Conservation (phyloP, 495 filamentous ascomycete genomes). For the Penicillium simplicissimum region DNA sequence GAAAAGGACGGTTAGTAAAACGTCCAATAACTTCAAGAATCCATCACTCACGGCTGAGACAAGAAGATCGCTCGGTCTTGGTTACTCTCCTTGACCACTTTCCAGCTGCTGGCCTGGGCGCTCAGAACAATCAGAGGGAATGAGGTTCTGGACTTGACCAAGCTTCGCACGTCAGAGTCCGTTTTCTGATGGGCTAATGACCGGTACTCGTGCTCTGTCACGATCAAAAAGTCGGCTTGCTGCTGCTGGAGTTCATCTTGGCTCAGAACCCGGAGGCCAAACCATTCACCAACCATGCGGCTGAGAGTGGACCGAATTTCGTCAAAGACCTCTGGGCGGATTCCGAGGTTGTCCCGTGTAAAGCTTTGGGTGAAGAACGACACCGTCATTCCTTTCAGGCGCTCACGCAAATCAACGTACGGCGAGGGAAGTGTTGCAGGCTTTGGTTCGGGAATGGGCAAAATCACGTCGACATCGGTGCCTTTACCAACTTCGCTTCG, state of each 20-base stretch:
- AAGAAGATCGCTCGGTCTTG: slow-evolving; percentile 25
- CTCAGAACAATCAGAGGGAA: slow-evolving; percentile 28
- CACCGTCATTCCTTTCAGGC: slow-evolving; percentile 25
- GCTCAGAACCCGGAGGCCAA: slow-evolving; percentile 32
- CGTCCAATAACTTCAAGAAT: not conserved
- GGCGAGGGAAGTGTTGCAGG: not conserved
- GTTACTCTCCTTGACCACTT: slow-evolving; percentile 16
- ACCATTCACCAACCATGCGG: slow-evolving; percentile 34
- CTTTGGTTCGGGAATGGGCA: slow-evolving; percentile 16
- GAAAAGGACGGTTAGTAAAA: not conserved
- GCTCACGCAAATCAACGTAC: slow-evolving; percentile 13
- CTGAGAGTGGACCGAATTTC: slow-evolving; percentile 19
- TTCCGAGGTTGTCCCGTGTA: slow-evolving; percentile 15
- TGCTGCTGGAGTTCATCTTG: slow-evolving; percentile 25
- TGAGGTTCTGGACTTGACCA: slow-evolving; percentile 7
- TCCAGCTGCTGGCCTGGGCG: slow-evolving; percentile 22
- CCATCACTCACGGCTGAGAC: slow-evolving; percentile 26
- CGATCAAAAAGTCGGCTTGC: slow-evolving; percentile 22
- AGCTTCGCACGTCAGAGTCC: slow-evolving; percentile 11
- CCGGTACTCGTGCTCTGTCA: slow-evolving; percentile 28
- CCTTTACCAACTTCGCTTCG: slow-evolving; percentile 56
- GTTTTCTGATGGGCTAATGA: slow-evolving; percentile 5
- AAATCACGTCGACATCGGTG: slow-evolving; percentile 56
- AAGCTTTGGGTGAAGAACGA: slow-evolving; percentile 27
- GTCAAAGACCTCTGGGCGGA: slow-evolving; percentile 17